A percentile compares a stretch with the other conserved stretches of the same genome.
Evolutionary conservation across 2,329 filamentous ascomycete genomes (phyloP).

Genomic region (Cyclaneusma minus): DNA sequence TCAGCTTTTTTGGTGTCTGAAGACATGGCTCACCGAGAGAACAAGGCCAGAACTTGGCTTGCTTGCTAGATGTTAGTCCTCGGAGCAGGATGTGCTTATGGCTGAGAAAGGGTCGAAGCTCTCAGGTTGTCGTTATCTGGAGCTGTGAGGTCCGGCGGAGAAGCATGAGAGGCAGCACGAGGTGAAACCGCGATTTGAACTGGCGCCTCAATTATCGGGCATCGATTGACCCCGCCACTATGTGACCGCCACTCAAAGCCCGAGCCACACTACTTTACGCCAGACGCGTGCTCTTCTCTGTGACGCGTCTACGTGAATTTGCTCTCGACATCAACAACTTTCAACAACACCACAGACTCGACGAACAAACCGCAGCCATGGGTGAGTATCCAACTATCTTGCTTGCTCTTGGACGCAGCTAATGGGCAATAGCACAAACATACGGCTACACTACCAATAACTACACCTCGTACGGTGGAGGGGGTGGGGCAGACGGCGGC

Average conservation of each 20-base stretch:
- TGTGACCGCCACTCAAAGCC: constrained; percentile 2
- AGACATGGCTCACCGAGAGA: constrained; percentile 16
- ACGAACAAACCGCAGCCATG: too few relatives aligned
- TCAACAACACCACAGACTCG: constrained; percentile 3
- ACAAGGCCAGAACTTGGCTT: neutral
- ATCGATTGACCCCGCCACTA: too few relatives aligned
- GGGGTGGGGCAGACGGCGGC: constrained; percentile 43
- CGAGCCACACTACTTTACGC: constrained; percentile 7
- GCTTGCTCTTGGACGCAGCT: too few relatives aligned
- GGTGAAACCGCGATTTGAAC: too few relatives aligned
- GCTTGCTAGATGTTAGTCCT: too few relatives aligned
- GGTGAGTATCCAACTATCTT: constrained; percentile 3
- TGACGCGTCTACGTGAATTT: constrained; percentile 7
- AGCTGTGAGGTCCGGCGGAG: neutral
- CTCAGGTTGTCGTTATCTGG: constrained; percentile 1
- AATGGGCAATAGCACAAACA: constrained; percentile 10
- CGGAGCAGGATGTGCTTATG: too few relatives aligned
- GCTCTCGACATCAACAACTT: constrained; percentile 4
- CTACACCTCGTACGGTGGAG: constrained; percentile 25
- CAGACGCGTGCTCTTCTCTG: constrained; percentile 5
- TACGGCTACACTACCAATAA: constrained; percentile 16
- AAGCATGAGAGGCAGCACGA: neutral
- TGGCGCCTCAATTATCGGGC: too few relatives aligned
- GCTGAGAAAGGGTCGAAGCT: too few relatives aligned
- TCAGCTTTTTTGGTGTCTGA: constrained; percentile 15